Percentiles rank a stretch among this genome's conserved stretches.
These are phyloP conservation scores for Phytophthora syringae DNA, from an alignment of 352 stramenopile genomes.

Conservation along the genomic window DNA sequence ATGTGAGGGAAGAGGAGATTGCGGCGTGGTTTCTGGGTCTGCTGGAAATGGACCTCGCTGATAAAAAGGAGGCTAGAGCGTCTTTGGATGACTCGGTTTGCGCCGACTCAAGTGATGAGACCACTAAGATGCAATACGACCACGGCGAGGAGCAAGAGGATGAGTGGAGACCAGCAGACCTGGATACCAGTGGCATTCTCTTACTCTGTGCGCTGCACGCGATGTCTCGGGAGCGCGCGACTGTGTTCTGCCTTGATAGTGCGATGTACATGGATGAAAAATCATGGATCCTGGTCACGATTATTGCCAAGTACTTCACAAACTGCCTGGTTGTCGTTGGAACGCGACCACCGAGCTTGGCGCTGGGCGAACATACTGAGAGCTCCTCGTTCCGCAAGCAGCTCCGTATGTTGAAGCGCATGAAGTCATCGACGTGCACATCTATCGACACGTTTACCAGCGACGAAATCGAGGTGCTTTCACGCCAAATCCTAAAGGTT, in stretches of 20 bases:
- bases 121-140: slow-evolving; percentile 22
- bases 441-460: slow-evolving; percentile 62
- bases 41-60: slow-evolving; percentile 64
- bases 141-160: slow-evolving; percentile 43
- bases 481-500: slow-evolving; percentile 70
- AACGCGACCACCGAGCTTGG: slow-evolving; percentile 71
- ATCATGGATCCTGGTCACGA: slow-evolving; percentile 82
- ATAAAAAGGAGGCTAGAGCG: slow-evolving; percentile 35
- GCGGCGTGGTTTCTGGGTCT: slow-evolving; percentile 73
- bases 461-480: slow-evolving; percentile 66
- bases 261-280: slow-evolving; percentile 91
- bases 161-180: slow-evolving; percentile 64
- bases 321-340: slow-evolving; percentile 83
- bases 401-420: slow-evolving; percentile 72
- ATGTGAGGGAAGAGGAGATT: slow-evolving; percentile 74
- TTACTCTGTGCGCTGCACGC: slow-evolving; percentile 80
- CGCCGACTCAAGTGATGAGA: background rate
- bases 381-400: slow-evolving; percentile 82
- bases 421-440: slow-evolving; percentile 56
- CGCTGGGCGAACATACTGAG: slow-evolving; percentile 70
- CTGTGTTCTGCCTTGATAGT: slow-evolving; percentile 84
- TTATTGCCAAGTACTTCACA: slow-evolving; percentile 88
- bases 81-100: slow-evolving; percentile 15
- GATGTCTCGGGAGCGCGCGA: slow-evolving; percentile 71
- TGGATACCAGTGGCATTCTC: slow-evolving; percentile 80